Conservation (phyloP, 208 protist species). For the Wallacemonas collosoma region DNA sequence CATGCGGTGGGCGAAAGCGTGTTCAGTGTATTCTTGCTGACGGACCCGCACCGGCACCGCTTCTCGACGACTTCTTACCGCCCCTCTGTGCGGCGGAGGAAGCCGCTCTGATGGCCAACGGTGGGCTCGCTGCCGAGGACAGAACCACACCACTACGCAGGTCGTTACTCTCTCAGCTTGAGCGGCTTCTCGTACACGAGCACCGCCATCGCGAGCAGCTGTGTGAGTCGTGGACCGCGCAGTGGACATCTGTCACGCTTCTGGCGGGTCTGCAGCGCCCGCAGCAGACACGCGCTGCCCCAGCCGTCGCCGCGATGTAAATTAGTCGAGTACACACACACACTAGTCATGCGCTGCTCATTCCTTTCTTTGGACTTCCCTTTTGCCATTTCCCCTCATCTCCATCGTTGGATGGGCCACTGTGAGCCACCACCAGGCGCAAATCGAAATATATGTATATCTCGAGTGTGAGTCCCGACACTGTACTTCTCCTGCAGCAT, state of each 20-base stretch:
- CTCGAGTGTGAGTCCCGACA: too few relatives aligned
- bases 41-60: neutral
- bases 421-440: too few relatives aligned
- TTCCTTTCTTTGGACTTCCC: too few relatives aligned
- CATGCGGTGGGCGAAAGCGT: neutral
- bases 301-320: neutral
- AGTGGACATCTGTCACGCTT: constrained; percentile 24
- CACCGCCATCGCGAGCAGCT: constrained; percentile 31
- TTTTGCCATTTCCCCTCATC: too few relatives aligned
- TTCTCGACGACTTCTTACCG: neutral
- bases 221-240: constrained; percentile 19
- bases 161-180: constrained; percentile 44
- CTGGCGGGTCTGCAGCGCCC: constrained; percentile 5
- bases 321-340: neutral
- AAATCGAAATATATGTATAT: too few relatives aligned
- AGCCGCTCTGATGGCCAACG: too few relatives aligned
- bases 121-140: too few relatives aligned
- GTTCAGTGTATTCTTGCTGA: constrained; percentile 5
- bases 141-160: too few relatives aligned
- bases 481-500: too few relatives aligned
- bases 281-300: neutral
- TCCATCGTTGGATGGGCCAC: too few relatives aligned
- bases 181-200: constrained; percentile 58
- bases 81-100: neutral
- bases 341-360: too few relatives aligned